Base-by-base conservation (phyloP, 176 grass and related monocot species). In the Olyra latifolia region DNA sequence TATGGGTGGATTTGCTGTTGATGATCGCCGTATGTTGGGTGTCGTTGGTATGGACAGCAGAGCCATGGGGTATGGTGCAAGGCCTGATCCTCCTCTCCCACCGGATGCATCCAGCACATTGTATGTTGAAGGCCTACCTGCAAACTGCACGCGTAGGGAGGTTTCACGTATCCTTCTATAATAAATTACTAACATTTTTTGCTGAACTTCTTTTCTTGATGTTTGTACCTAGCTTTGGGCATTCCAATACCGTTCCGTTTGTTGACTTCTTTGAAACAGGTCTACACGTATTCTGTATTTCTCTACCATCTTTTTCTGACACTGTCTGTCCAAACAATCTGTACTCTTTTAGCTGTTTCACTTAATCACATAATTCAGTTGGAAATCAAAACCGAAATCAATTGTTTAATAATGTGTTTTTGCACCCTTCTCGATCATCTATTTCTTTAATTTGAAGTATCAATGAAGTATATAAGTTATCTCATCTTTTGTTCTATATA, bases 101-200 rank as follows among this genome's bases (percentile, higher is more conserved):
- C 91, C 88, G 27, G 97, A 99, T 86, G 97, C 97, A 11, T 90
- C 97, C 57, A 90, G 48, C 80, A 99, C 93, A 57, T 63, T 99
- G 58, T 99, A 95, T 61, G 78, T 96, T 75, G 97, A 99, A 85
- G 97, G 97, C 45, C 85, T 99, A 58, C 93, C 97, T 90, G 85
- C 97, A 62, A 93, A 93, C 76, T 95, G 93, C 82, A 99, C 97
- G 10, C 84, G 97, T 4, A 71, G 97, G 78, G 97, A 99, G 91
- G 97, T 99, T 80, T 96, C 97, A 74, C 97, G 97, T 99, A 99
- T 99, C 97, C 97, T 95, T 86, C 11, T 81, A 22, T 19, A 62
- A 43, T 12, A 62, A 82, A 2, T 6, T 49, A 3, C 4, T 63
- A 71, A 7, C 27, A 46, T 40, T 25, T 8, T 49, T 7, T 47